phyloP scores from a whole-genome alignment of 169 alveolate genomes.

The Eimeria sp. region DNA sequence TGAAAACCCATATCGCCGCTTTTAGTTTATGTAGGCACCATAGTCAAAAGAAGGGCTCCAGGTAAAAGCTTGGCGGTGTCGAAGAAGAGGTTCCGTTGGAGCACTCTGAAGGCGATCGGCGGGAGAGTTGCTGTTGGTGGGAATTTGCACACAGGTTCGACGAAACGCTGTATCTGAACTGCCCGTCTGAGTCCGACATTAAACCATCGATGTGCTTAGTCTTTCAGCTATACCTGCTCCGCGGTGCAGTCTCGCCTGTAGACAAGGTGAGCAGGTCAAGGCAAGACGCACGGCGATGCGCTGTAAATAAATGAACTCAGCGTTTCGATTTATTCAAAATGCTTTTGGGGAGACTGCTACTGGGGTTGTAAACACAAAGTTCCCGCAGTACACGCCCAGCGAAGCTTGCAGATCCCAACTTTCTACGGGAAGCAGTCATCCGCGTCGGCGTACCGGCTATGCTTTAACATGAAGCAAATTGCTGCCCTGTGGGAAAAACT shows the following conservation, averaged over 20 bases:
- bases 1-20: not conserved
- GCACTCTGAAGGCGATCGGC: not conserved
- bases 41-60: not conserved
- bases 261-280: conserved; percentile 84
- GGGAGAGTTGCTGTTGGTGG: not conserved
- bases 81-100: not conserved
- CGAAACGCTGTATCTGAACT: conserved; percentile 79
- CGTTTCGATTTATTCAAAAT: not conserved
- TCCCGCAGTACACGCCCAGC: not conserved
- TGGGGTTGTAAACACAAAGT: not conserved
- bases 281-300: not conserved
- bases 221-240: conserved; percentile 86
- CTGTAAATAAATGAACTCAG: not conserved
- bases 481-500: not conserved
- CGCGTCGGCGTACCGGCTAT: not conserved
- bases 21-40: not conserved
- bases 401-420: not conserved
- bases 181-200: conserved; percentile 86
- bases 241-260: conserved; percentile 82
- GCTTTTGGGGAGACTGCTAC: not conserved
- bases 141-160: conserved; percentile 76
- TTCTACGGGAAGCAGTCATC: not conserved
- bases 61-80: not conserved
- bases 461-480: not conserved
- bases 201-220: conserved; percentile 88